A percentile compares a stretch with the other conserved stretches of the same genome.
Evolutionary conservation across 2,329 filamentous ascomycete species (phyloP).

Genomic region (Eurotiales sp.): DNA sequence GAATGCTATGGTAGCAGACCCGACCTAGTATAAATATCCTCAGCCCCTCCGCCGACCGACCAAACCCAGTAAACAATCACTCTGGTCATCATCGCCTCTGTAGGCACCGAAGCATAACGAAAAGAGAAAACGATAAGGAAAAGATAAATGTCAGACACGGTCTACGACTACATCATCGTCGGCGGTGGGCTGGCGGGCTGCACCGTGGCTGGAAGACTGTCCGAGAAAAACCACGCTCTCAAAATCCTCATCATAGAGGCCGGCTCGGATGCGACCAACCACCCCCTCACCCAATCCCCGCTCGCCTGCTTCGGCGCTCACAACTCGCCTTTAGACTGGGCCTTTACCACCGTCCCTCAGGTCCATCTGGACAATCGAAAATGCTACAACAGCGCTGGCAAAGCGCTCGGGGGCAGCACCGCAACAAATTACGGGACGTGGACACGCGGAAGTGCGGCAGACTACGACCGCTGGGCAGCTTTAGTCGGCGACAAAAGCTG

Average conservation of each 20-base stretch:
- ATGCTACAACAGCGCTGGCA: conserved; percentile 22
- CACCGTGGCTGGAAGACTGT: background rate
- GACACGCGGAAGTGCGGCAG: conserved; percentile 42
- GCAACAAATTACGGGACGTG: conserved; percentile 42
- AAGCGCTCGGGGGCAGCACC: conserved; percentile 41
- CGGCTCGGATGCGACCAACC: background rate
- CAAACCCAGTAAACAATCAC: too few relatives aligned
- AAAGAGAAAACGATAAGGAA: background rate
- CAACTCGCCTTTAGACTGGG: background rate
- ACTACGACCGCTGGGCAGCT: conserved; percentile 48
- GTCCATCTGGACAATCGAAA: conserved; percentile 1
- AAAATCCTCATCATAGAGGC: conserved; percentile 9
- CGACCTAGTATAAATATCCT: too few relatives aligned
- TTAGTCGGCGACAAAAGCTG: conserved; percentile 42
- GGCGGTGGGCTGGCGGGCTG: conserved; percentile 1
- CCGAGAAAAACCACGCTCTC: background rate
- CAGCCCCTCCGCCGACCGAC: too few relatives aligned
- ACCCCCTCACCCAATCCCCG: background rate
- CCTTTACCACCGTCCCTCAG: conserved; percentile 1
- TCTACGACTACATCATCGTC: conserved; percentile 5
- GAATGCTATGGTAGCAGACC: too few relatives aligned
- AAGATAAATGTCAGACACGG: background rate
- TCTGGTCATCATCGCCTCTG: too few relatives aligned
- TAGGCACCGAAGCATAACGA: too few relatives aligned
- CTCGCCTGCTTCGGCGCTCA: background rate